Percentiles rank a stretch among this genome's conserved stretches.
phyloP scores from a whole-genome alignment of 345 rosid species.

The Eucalyptus regnans region DNA sequence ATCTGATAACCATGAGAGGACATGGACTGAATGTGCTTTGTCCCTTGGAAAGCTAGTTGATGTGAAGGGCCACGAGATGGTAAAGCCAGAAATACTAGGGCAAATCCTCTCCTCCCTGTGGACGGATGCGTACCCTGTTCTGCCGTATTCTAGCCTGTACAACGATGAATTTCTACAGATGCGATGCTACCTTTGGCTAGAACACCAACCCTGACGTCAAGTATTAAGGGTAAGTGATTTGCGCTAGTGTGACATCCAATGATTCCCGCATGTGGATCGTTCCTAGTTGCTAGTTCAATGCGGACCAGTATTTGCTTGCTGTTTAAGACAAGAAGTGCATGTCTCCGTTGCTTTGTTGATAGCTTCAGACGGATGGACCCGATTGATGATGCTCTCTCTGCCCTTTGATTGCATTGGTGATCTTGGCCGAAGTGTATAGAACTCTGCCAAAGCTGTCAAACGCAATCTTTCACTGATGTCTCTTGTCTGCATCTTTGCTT shows the following conservation, averaged over 20 bases:
- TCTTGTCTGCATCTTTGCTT: neutral
- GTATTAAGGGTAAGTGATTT: neutral
- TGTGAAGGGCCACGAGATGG: neutral
- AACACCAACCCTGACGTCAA: neutral
- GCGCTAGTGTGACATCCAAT: neutral
- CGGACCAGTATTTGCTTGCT: neutral
- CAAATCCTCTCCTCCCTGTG: neutral
- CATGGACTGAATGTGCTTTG: neutral
- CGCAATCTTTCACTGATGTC: neutral
- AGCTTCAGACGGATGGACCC: neutral
- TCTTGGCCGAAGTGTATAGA: neutral
- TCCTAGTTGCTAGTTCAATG: neutral
- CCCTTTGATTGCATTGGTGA: neutral
- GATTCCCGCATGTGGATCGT: neutral
- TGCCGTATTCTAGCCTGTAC: neutral
- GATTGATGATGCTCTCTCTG: neutral
- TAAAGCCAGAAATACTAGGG: neutral
- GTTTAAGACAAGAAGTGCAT: neutral
- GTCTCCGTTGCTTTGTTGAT: neutral
- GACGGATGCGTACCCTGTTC: neutral
- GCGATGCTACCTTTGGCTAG: neutral
- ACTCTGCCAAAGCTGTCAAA: neutral
- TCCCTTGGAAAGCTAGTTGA: neutral
- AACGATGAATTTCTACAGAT: neutral
- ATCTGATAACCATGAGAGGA: neutral